Evolutionary conservation across 164 flowering plant species (phyloP).

Genomic region (Tetracentron sinense): DNA sequence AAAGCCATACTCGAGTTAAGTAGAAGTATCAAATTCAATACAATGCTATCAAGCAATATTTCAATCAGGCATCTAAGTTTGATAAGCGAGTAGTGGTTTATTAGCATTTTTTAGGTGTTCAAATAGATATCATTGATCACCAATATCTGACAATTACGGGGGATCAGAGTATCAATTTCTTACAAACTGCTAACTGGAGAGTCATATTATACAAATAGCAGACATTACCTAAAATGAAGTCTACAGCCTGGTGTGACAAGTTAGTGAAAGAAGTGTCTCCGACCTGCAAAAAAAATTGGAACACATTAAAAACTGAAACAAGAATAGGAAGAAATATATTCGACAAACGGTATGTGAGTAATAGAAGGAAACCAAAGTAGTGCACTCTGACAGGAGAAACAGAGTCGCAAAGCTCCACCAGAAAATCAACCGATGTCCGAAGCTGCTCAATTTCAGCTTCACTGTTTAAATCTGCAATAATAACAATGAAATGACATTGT

Average conservation of each 20-base stretch:
- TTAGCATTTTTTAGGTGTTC: no score
- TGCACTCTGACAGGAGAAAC: conserved; percentile 33
- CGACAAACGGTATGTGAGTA: background rate
- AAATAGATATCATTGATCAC: no score
- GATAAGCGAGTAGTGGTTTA: no score
- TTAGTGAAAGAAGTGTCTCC: conserved; percentile 42
- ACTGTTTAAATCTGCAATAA: conserved; percentile 33
- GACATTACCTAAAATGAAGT: conserved; percentile 73
- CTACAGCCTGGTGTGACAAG: conserved; percentile 89
- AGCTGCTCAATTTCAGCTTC: conserved; percentile 68
- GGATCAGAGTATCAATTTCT: no score
- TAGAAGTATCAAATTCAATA: no score
- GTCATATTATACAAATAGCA: background rate
- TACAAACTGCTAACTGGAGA: no score
- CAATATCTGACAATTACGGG: no score
- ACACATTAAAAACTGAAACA: background rate
- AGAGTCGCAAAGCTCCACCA: conserved; percentile 71
- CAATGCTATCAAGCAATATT: no score
- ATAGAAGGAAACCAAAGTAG: background rate
- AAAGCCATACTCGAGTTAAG: no score
- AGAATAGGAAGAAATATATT: background rate
- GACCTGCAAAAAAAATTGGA: conserved; percentile 33
- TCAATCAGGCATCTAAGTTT: no score
- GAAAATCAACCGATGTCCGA: conserved; percentile 66
- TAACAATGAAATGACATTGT: no score